phyloP scores from a whole-genome alignment of 768 basidiomycete species.

The Pilatotrama ljubarskyi region DNA sequence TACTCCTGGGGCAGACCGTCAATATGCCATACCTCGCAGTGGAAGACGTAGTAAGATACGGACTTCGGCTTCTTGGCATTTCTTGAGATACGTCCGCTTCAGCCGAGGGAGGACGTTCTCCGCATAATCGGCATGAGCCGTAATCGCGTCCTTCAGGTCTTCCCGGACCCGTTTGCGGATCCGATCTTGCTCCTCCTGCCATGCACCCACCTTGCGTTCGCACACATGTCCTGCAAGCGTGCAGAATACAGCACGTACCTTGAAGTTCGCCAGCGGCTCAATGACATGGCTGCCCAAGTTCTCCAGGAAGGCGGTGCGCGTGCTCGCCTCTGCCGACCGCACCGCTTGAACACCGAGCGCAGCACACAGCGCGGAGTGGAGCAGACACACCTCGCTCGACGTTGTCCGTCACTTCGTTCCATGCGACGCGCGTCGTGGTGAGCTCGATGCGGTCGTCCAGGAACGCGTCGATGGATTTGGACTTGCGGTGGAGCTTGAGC shows the following conservation, averaged over 20 bases:
- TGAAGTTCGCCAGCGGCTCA: constrained; percentile 62
- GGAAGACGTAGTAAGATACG: constrained; percentile 14
- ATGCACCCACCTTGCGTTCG: neutral
- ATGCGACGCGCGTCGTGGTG: constrained; percentile 67
- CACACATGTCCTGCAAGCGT: neutral
- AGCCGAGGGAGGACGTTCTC: constrained; percentile 79
- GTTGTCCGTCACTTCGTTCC: constrained; percentile 85
- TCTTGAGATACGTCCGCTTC: constrained; percentile 78
- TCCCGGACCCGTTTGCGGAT: constrained; percentile 92
- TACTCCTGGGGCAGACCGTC: constrained; percentile 52
- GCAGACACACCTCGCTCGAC: constrained; percentile 67
- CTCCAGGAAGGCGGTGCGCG: constrained; percentile 74
- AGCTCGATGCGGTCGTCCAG: constrained; percentile 71
- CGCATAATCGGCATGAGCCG: constrained; percentile 78
- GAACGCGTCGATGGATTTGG: constrained; percentile 65
- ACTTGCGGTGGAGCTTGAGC: constrained; percentile 68
- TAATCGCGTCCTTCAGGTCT: constrained; percentile 78
- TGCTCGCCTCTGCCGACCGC: constrained; percentile 65
- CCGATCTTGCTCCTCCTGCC: constrained; percentile 85
- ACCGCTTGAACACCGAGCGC: neutral
- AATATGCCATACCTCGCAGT: neutral
- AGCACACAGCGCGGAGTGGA: neutral
- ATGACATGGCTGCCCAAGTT: constrained; percentile 76
- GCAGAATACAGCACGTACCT: constrained; percentile 41
- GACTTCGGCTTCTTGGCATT: constrained; percentile 88